Conservation (phyloP, 225 moss, liverwort and hornwort genomes). For the Polytrichum formosum region DNA sequence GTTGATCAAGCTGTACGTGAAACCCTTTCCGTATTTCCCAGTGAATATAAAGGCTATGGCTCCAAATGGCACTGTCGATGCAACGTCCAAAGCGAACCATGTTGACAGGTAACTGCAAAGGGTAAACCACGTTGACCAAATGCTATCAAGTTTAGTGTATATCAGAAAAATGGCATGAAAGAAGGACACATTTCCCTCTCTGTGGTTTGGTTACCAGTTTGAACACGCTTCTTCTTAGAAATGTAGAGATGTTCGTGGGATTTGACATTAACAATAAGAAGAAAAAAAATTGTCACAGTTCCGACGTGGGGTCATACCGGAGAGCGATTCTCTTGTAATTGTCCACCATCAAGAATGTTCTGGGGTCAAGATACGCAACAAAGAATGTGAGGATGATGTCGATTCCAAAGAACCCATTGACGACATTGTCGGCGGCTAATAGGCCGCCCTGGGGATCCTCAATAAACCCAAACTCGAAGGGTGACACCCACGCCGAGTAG, state of each 20-base stretch:
- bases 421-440: constrained; percentile 50
- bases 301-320: constrained; percentile 30
- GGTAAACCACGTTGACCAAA: not conserved
- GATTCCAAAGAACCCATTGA: constrained; percentile 72
- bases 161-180: not conserved
- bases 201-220: not conserved
- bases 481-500: constrained; percentile 83
- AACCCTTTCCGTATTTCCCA: constrained; percentile 57
- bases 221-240: not conserved
- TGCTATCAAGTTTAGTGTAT: not conserved
- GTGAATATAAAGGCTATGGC: constrained; percentile 64
- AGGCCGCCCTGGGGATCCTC: constrained; percentile 41
- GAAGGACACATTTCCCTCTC: not conserved
- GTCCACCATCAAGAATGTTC: constrained; percentile 71
- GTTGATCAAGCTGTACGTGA: constrained; percentile 65
- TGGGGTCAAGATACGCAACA: constrained; percentile 76
- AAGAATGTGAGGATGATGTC: constrained; percentile 84
- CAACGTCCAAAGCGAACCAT: constrained; percentile 84
- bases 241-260: not conserved
- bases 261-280: too few relatives aligned
- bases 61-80: constrained; percentile 70
- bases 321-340: constrained; percentile 45
- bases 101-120: constrained; percentile 69
- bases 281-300: too few relatives aligned
- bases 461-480: constrained; percentile 85